Evolutionary conservation across 306 rosid genomes (phyloP).

Genomic region (Senna tora): DNA sequence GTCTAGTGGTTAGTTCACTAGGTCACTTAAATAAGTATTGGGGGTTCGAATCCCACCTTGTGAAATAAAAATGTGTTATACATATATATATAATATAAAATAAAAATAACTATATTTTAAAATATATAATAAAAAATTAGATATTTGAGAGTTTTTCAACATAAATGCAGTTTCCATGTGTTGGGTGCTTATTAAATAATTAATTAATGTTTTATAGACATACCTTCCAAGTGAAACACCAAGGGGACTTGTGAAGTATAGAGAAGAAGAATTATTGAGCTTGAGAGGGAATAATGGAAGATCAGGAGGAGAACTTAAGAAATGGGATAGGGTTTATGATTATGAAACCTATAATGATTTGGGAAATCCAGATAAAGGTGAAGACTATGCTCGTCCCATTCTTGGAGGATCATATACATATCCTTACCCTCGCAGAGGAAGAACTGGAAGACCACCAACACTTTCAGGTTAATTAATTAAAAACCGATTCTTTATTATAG

Average conservation of each 20-base stretch:
- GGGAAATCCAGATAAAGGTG: slow-evolving; percentile 56
- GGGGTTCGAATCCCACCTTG: no score
- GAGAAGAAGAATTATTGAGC: slow-evolving; percentile 54
- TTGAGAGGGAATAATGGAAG: slow-evolving; percentile 76
- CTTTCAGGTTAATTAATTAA: no score
- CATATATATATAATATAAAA: no score
- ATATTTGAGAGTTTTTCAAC: no score
- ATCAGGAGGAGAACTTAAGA: slow-evolving; percentile 66
- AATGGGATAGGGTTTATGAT: slow-evolving; percentile 77
- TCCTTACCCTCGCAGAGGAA: slow-evolving; percentile 85
- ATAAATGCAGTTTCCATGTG: background rate
- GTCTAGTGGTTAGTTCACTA: no score
- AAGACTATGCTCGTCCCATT: slow-evolving; percentile 53
- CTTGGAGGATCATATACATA: slow-evolving; percentile 65
- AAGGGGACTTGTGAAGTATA: slow-evolving; percentile 47
- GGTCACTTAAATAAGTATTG: no score
- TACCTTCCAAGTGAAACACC: slow-evolving; percentile 81
- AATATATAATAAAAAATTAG: no score
- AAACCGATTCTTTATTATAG: no score
- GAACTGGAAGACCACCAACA: slow-evolving; percentile 67
- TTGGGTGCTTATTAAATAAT: no score
- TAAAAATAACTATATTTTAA: no score
- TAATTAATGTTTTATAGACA: slow-evolving; percentile 47
- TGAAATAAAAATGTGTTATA: no score
- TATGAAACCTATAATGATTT: slow-evolving; percentile 79